These are phyloP conservation scores for Alternaria gansuensis DNA, from an alignment of 2,329 filamentous ascomycete species.

Conservation along the genomic window DNA sequence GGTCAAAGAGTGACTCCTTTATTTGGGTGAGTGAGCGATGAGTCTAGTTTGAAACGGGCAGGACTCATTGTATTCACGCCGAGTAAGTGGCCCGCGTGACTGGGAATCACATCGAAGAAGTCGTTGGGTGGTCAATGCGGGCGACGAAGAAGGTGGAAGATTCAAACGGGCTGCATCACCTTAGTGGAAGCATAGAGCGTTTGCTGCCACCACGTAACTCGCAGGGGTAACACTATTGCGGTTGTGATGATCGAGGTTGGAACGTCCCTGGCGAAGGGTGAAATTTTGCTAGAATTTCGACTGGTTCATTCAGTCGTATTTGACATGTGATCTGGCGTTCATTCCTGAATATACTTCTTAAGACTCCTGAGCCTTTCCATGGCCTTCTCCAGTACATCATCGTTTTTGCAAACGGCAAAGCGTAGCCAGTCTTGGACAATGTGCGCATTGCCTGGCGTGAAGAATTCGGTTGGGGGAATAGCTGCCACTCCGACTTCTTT, in stretches of 20 bases:
- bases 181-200: neutral
- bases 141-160: neutral
- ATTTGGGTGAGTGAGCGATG: neutral
- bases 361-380: slow-evolving; percentile 60
- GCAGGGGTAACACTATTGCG: neutral
- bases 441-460: slow-evolving; percentile 82
- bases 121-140: neutral
- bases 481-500: slow-evolving; percentile 95
- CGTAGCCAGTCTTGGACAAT: slow-evolving; percentile 92
- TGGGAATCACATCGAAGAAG: too few relatives aligned
- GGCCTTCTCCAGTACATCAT: slow-evolving; percentile 71
- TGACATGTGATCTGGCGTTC: neutral
- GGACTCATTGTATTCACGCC: too few relatives aligned
- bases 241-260: neutral
- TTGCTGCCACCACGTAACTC: neutral
- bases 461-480: slow-evolving; percentile 97
- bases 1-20: neutral
- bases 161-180: too few relatives aligned
- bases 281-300: neutral
- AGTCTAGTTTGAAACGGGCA: neutral
- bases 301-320: neutral
- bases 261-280: neutral
- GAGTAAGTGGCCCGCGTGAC: too few relatives aligned
- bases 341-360: slow-evolving; percentile 59
- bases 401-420: slow-evolving; percentile 96